These are phyloP conservation scores for Simplicillium aogashimaense DNA, from an alignment of 2,329 filamentous ascomycete species.

Conservation along the genomic window DNA sequence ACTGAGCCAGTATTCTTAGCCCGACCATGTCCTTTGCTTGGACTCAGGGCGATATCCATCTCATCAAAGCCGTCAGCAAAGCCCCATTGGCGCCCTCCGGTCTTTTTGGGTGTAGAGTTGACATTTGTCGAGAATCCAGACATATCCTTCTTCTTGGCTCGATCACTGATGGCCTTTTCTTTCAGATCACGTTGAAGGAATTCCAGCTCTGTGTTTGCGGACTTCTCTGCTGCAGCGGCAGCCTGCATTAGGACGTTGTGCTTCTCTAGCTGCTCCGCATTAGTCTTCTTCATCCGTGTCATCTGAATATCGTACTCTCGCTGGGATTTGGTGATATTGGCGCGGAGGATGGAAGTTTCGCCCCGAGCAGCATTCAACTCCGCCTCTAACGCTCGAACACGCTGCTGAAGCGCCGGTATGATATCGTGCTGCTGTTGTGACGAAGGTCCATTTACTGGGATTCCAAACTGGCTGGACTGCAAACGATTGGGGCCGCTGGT, in stretches of 20 bases:
- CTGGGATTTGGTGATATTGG: constrained; percentile 52
- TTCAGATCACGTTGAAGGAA: constrained; percentile 65
- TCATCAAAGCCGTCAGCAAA: constrained; percentile 73
- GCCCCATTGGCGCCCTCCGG: constrained; percentile 36
- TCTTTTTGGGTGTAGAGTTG: constrained; percentile 51
- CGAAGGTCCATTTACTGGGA: constrained; percentile 18
- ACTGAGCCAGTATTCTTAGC: constrained; percentile 30
- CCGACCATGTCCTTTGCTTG: constrained; percentile 36
- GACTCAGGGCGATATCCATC: constrained; percentile 44
- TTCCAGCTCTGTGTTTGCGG: constrained; percentile 56
- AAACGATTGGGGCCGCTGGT: constrained; percentile 17
- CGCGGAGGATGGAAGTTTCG: constrained; percentile 66
- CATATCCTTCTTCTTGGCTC: constrained; percentile 34
- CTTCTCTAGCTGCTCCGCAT: constrained; percentile 53
- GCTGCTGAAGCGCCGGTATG: constrained; percentile 38
- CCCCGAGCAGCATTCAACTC: constrained; percentile 56
- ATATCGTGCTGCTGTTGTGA: constrained; percentile 21
- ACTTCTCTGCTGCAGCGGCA: constrained; percentile 54
- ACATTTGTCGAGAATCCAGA: constrained; percentile 19
- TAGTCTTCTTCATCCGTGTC: constrained; percentile 48
- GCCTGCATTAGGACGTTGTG: constrained; percentile 55
- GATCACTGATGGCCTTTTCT: constrained; percentile 37
- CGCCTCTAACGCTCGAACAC: constrained; percentile 40
- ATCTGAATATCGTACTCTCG: constrained; percentile 56
- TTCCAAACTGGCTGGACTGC: constrained; percentile 30